Evolutionary conservation across 768 basidiomycete genomes (phyloP).

Genomic region (Tricholoma furcatifolium): DNA sequence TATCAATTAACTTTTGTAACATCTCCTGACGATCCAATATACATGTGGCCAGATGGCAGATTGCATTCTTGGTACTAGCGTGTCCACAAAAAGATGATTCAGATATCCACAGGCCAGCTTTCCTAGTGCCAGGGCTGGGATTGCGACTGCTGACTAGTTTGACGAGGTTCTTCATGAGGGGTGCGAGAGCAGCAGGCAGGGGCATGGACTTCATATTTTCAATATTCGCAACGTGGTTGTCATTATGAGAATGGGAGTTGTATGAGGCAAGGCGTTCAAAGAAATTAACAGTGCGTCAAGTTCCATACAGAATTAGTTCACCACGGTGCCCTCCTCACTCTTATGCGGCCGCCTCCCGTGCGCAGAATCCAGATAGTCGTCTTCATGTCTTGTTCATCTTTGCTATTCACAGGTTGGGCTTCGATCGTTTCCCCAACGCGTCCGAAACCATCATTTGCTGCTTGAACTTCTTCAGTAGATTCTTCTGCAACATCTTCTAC

Average conservation of each 20-base stretch:
- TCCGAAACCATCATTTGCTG: constrained; percentile 19
- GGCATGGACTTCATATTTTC: constrained; percentile 20
- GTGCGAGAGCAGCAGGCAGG: constrained; percentile 36
- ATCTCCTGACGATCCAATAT: no score
- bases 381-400: constrained; percentile 16
- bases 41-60: no score
- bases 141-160: constrained; percentile 20
- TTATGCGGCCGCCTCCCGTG: constrained; percentile 37
- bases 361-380: constrained; percentile 44
- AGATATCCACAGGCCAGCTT: no score
- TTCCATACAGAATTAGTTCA: constrained; percentile 3
- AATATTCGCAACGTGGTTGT: constrained; percentile 23
- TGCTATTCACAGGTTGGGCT: background rate
- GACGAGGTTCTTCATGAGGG: constrained; percentile 32
- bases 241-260: constrained; percentile 30
- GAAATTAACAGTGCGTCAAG: no score
- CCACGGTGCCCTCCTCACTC: constrained; percentile 44
- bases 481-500: constrained; percentile 15
- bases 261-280: constrained; percentile 54
- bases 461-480: constrained; percentile 4
- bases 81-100: no score
- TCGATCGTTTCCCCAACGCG: background rate
- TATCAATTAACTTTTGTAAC: no score
- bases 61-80: no score
- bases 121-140: no score